Percentiles rank a stretch among this genome's conserved stretches.
Evolutionary conservation across 177 flowering plant genomes (phyloP).

Genomic region (Vitis hybrid): DNA sequence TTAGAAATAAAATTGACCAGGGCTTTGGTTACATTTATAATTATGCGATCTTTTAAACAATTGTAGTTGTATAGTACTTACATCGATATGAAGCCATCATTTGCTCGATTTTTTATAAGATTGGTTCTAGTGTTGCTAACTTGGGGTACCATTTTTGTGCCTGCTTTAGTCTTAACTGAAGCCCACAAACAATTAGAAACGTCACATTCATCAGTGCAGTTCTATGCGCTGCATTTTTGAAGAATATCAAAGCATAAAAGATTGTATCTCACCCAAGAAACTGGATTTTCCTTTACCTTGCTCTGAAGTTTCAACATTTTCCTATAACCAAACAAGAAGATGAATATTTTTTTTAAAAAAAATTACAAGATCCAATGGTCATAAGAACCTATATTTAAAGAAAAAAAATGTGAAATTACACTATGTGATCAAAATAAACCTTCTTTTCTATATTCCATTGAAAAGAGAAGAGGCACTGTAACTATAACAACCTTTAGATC

Average conservation of each 20-base stretch:
- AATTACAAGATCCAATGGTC: too few relatives aligned
- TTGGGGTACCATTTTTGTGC: conserved; percentile 29
- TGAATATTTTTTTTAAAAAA: too few relatives aligned
- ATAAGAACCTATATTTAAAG: too few relatives aligned
- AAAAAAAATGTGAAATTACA: too few relatives aligned
- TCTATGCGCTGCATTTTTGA: neutral
- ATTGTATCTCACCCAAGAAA: conserved; percentile 25
- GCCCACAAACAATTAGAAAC: conserved; percentile 7
- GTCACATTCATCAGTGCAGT: neutral
- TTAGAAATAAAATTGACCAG: neutral
- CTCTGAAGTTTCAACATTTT: conserved; percentile 24
- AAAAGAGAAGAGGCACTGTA: too few relatives aligned
- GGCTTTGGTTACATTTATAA: neutral
- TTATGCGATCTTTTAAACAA: neutral
- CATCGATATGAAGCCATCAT: conserved; percentile 46
- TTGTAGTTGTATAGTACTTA: conserved; percentile 26
- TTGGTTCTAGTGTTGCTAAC: conserved; percentile 31
- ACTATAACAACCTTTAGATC: too few relatives aligned
- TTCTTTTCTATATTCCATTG: too few relatives aligned
- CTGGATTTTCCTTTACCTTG: conserved; percentile 24
- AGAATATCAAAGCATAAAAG: neutral
- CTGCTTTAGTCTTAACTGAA: conserved; percentile 44
- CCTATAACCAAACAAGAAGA: conserved; percentile 33
- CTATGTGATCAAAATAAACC: too few relatives aligned
- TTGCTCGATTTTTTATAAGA: conserved; percentile 36